Evolutionary conservation across 1,284 basidiomycete species (phyloP).

Genomic region (Puccinia horiana): DNA sequence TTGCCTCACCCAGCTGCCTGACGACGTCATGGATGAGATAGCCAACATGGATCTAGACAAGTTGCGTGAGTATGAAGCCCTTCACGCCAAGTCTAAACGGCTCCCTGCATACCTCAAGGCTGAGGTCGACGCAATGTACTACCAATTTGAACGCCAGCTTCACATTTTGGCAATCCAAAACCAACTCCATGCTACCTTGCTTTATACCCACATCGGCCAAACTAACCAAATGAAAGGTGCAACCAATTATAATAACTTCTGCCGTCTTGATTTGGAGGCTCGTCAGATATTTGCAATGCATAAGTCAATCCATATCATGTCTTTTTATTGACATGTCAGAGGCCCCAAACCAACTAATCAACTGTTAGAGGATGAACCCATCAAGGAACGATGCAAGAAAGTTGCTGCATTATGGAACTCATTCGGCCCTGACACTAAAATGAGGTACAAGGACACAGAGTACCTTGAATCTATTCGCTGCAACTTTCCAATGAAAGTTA

Average conservation of each 20-base stretch:
- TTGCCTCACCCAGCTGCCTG: no score
- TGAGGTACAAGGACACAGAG: not conserved
- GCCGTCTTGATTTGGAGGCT: not conserved
- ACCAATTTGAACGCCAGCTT: not conserved
- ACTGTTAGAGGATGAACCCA: not conserved
- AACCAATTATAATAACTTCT: conserved; percentile 5
- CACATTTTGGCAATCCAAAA: not conserved
- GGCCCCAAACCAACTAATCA: not conserved
- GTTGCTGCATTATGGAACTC: not conserved
- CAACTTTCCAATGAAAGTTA: not conserved
- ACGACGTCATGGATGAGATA: not conserved
- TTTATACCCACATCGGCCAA: not conserved
- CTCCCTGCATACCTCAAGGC: not conserved
- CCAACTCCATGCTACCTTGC: not conserved
- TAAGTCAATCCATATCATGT: not conserved
- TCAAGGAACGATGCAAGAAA: not conserved
- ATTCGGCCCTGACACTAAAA: not conserved
- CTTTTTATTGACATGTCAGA: not conserved
- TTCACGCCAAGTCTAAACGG: not conserved
- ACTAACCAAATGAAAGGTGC: not conserved
- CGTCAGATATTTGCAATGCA: not conserved
- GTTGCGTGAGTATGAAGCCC: not conserved
- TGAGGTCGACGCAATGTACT: not conserved
- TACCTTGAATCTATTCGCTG: not conserved
- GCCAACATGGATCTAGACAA: not conserved